A percentile compares a stretch with the other conserved stretches of the same genome.
These are phyloP conservation scores for Endocarpon pusillum DNA, from an alignment of 495 filamentous ascomycete species.

Conservation along the genomic window DNA sequence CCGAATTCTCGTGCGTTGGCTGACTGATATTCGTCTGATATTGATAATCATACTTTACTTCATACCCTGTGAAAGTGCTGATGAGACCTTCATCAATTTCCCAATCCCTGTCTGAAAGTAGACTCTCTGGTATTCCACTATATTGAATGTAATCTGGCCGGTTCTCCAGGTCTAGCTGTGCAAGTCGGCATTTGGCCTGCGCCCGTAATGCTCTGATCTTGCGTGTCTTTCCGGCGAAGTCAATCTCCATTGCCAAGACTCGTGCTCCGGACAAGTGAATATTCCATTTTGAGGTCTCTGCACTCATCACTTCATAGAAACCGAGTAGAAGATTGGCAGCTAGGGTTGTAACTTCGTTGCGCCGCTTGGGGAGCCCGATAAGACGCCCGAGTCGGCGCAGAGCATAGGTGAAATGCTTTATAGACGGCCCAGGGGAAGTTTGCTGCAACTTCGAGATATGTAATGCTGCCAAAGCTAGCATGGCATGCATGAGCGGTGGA, in stretches of 20 bases:
- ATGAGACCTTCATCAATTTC: constrained; percentile 26
- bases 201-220: constrained; percentile 40
- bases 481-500: constrained; percentile 74
- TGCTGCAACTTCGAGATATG: constrained; percentile 76
- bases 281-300: constrained; percentile 91
- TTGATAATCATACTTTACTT: constrained; percentile 28
- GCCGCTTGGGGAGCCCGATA: constrained; percentile 49
- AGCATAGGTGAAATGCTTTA: constrained; percentile 84
- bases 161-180: constrained; percentile 11
- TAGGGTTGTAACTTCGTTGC: constrained; percentile 65
- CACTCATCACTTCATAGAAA: constrained; percentile 88
- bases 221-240: constrained; percentile 48
- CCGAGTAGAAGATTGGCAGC: constrained; percentile 77
- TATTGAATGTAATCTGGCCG: constrained; percentile 6
- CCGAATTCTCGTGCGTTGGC: constrained; percentile 9
- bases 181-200: constrained; percentile 18
- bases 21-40: constrained; percentile 21
- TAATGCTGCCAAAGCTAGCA: constrained; percentile 72
- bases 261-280: constrained; percentile 75
- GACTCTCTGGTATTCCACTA: constrained; percentile 18
- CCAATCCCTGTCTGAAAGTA: constrained; percentile 26
- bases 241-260: constrained; percentile 67
- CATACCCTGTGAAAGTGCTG: constrained; percentile 26
- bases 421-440: constrained; percentile 53
- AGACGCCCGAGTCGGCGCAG: constrained; percentile 58